Base-by-base conservation (phyloP, 306 rosid genomes). In the Cucurbita pepo region DNA sequence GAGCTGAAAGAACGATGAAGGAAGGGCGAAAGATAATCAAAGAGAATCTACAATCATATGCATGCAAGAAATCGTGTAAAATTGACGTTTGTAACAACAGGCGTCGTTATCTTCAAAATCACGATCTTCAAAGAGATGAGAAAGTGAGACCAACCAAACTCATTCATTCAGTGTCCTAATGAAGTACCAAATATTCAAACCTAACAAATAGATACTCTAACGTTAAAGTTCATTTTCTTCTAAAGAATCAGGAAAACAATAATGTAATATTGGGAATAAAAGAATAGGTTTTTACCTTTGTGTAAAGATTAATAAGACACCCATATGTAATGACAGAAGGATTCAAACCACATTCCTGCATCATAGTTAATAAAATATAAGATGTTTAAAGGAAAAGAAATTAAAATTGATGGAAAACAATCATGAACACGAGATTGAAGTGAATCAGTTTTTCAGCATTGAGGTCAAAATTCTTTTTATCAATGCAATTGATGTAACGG, bases 271-370 rank as follows among this genome's bases (percentile, higher is more conserved):
- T 3, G 44, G 14, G 38, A 15, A 1, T 43, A 45, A 72, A 51
- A 72, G 40, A 16, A 8, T 4, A 18, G 51, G 45, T 37, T 55
- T 2, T 73, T 83, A 94, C 98, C 97, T 94, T 94, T 55, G 86
- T 77, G 75, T 87, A 94, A 81, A 83, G 96, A 81, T 94, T 94
- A 82, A 90, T 85, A 69, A 94, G 86, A 85, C 98, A 94, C 48
- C 98, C 97, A 84, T 90, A 94, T 78, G 82, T 94, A 84, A 94
- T 76, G 83, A 90, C 81, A 10, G 97, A 87, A 76, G 98, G 98
- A 58, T 93, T 82, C 82, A 94, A 85, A 74, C 98, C 97, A 78
- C 97, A 94, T 88, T 94, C 97, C 98, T 94, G 69, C 75, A 76
- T 37, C 10, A 71, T 37, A 59, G 77, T 48, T 55, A 74, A 61